Conservation (phyloP, 2,329 filamentous ascomycete genomes). For the Canariomyces notabilis region DNA sequence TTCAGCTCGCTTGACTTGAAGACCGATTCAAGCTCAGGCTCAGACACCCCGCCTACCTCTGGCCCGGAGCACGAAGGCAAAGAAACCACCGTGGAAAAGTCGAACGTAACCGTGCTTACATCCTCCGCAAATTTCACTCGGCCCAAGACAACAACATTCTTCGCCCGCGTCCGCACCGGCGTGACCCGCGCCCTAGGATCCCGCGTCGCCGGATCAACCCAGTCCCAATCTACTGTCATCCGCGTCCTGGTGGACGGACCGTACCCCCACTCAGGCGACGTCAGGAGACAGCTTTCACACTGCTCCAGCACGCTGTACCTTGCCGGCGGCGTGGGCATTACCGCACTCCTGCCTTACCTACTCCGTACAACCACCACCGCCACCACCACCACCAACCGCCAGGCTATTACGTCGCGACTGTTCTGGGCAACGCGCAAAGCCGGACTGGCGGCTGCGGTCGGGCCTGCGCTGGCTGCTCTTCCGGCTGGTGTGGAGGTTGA, state of each 20-base stretch:
- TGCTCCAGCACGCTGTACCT: conserved; percentile 29
- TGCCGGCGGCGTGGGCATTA: conserved; percentile 32
- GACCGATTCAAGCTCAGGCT: too few relatives aligned
- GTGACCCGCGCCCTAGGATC: conserved; percentile 22
- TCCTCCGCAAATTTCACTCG: background rate
- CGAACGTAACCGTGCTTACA: background rate
- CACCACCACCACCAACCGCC: too few relatives aligned
- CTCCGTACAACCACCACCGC: conserved; percentile 12
- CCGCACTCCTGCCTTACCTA: conserved; percentile 28
- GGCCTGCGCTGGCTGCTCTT: conserved; percentile 12
- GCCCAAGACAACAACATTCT: conserved; percentile 14
- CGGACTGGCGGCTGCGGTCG: conserved; percentile 11
- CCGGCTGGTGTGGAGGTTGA: conserved; percentile 20
- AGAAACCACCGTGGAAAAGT: background rate
- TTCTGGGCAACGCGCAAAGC: conserved; percentile 26
- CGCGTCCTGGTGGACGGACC: conserved; percentile 29
- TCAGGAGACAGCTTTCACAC: conserved; percentile 19
- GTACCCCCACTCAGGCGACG: conserved; percentile 22
- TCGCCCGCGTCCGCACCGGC: conserved; percentile 24
- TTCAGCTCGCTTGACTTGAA: background rate
- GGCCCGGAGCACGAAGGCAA: background rate
- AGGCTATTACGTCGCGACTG: conserved; percentile 19
- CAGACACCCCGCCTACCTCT: background rate
- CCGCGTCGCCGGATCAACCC: background rate
- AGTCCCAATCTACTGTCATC: conserved; percentile 15